Evolutionary conservation across 495 filamentous ascomycete species (phyloP).

Genomic region (Penicillium silybi): DNA sequence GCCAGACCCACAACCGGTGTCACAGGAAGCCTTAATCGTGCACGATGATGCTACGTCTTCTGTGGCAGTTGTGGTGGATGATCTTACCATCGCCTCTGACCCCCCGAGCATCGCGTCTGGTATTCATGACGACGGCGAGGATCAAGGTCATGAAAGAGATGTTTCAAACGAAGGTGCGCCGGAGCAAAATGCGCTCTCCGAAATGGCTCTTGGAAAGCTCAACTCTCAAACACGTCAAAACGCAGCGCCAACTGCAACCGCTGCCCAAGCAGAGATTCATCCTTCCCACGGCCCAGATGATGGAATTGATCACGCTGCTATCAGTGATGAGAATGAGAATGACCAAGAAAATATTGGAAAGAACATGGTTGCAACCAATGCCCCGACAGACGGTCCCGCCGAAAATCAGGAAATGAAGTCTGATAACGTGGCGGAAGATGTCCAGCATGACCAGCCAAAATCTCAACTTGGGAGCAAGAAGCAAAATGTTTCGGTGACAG

Average conservation of each 20-base stretch:
- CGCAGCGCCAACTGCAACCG: neutral
- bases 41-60: constrained; percentile 26
- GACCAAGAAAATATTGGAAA: neutral
- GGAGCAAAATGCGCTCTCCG: constrained; percentile 2
- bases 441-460: neutral
- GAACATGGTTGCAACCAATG: too few relatives aligned
- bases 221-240: neutral
- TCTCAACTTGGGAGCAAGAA: neutral
- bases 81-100: constrained; percentile 16
- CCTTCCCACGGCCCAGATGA: neutral
- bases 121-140: neutral
- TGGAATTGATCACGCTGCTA: neutral
- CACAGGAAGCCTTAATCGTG: constrained; percentile 22
- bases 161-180: neutral
- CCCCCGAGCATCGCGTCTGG: constrained; percentile 16
- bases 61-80: constrained; percentile 25
- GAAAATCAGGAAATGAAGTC: neutral
- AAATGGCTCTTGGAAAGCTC: neutral
- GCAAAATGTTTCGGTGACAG: neutral
- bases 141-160: neutral
- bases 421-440: neutral
- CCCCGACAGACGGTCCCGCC: neutral
- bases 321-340: neutral
- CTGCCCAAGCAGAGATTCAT: neutral
- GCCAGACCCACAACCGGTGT: constrained; percentile 18